Evolutionary conservation across 225 moss, liverwort and hornwort genomes (phyloP).

Genomic region (Thuidium tamariscinum): DNA sequence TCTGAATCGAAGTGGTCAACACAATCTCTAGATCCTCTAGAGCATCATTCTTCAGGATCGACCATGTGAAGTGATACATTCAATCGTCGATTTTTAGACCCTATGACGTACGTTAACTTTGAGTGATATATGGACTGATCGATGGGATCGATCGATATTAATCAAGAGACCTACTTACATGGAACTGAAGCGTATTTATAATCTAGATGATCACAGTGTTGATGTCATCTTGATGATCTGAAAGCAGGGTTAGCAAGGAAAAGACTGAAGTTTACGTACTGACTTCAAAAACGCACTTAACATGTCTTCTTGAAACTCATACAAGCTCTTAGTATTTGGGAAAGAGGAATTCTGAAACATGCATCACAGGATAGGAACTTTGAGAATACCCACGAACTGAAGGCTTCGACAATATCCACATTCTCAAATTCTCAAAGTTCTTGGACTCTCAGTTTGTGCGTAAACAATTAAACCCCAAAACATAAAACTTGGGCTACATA

Average conservation of each 20-base stretch:
- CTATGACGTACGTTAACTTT: not conserved
- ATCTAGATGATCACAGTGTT: too few relatives aligned
- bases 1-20: not conserved
- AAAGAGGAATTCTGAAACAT: too few relatives aligned
- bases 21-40: not conserved
- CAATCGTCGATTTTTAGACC: not conserved
- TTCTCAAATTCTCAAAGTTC: not conserved
- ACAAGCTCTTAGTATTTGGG: not conserved
- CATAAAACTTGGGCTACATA: not conserved
- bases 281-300: too few relatives aligned
- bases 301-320: not conserved
- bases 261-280: not conserved
- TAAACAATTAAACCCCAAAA: too few relatives aligned
- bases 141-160: too few relatives aligned
- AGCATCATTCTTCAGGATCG: not conserved
- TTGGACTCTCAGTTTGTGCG: not conserved
- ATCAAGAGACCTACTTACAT: too few relatives aligned
- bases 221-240: not conserved
- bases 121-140: too few relatives aligned
- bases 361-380: not conserved
- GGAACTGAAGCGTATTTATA: too few relatives aligned
- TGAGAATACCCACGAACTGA: too few relatives aligned
- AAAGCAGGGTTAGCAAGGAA: not conserved
- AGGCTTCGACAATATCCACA: too few relatives aligned
- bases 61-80: not conserved